Conservation (phyloP, 2,329 filamentous ascomycete genomes). For the Hymenoscyphus infarciens region DNA sequence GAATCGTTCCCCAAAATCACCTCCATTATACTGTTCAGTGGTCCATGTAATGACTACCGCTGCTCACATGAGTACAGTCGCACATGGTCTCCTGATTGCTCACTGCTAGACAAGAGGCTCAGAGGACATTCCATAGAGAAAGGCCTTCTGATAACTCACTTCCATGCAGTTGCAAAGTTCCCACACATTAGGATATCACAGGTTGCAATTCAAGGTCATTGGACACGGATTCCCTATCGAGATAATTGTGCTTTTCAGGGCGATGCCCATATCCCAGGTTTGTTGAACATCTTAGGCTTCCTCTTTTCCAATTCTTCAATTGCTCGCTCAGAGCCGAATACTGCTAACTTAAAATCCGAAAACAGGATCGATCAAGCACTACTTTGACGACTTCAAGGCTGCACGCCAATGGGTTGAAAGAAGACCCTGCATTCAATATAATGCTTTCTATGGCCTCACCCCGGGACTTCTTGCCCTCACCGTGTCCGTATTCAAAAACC, state of each 20-base stretch:
- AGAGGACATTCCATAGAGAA: not conserved
- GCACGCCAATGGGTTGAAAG: slow-evolving; percentile 6
- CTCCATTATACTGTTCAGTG: not conserved
- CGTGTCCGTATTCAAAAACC: slow-evolving; percentile 9
- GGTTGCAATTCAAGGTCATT: not conserved
- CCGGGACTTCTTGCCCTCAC: not conserved
- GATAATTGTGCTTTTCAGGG: not conserved
- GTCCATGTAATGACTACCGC: not conserved
- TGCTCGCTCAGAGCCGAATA: not conserved
- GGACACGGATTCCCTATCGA: not conserved
- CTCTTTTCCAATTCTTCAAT: not conserved
- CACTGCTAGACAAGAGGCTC: not conserved
- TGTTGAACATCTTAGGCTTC: not conserved
- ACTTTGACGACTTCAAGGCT: not conserved
- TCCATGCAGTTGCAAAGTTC: not conserved
- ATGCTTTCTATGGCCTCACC: not conserved
- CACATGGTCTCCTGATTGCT: not conserved
- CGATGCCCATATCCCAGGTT: not conserved
- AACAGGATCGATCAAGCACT: not conserved
- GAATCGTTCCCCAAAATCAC: slow-evolving; percentile 5
- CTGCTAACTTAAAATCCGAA: not conserved
- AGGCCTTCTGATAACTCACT: not conserved
- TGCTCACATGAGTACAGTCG: not conserved
- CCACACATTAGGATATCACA: not conserved
- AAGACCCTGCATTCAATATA: not conserved